These are phyloP conservation scores for Penicillium sp. DNA, from an alignment of 2,329 filamentous ascomycete genomes.

Conservation along the genomic window DNA sequence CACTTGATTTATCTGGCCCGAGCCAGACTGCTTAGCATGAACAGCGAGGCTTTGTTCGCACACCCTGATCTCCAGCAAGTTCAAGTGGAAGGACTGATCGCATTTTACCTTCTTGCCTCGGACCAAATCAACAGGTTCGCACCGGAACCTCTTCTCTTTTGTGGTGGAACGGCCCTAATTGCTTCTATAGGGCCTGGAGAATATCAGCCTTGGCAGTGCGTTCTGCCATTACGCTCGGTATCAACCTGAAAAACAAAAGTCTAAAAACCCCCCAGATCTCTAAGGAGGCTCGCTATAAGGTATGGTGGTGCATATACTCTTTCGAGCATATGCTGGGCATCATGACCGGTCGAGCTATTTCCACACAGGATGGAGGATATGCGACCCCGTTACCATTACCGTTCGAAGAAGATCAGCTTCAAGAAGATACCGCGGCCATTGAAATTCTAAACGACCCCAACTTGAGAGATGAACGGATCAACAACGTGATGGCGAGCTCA, in stretches of 20 bases:
- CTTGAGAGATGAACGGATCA: conserved; percentile 31
- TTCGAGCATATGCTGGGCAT: conserved; percentile 39
- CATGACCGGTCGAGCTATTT: conserved; percentile 42
- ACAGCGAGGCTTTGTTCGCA: conserved; percentile 30
- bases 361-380: conserved; percentile 28
- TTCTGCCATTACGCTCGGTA: conserved; percentile 38
- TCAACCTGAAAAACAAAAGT: conserved; percentile 41
- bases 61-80: conserved; percentile 41
- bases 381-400: conserved; percentile 23
- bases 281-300: conserved; percentile 40
- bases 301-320: conserved; percentile 43
- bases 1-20: conserved; percentile 37
- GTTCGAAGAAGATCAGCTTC: conserved; percentile 33
- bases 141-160: background rate
- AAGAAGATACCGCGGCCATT: conserved; percentile 31
- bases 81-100: conserved; percentile 36
- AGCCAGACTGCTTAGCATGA: conserved; percentile 35
- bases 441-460: conserved; percentile 33
- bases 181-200: conserved; percentile 36
- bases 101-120: conserved; percentile 36
- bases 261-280: conserved; percentile 31
- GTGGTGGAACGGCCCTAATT: background rate
- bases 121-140: conserved; percentile 42
- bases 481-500: conserved; percentile 30
- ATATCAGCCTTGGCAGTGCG: conserved; percentile 39